Conservation (phyloP, 805 yeast species). For the Dipodascopsis tothii region DNA sequence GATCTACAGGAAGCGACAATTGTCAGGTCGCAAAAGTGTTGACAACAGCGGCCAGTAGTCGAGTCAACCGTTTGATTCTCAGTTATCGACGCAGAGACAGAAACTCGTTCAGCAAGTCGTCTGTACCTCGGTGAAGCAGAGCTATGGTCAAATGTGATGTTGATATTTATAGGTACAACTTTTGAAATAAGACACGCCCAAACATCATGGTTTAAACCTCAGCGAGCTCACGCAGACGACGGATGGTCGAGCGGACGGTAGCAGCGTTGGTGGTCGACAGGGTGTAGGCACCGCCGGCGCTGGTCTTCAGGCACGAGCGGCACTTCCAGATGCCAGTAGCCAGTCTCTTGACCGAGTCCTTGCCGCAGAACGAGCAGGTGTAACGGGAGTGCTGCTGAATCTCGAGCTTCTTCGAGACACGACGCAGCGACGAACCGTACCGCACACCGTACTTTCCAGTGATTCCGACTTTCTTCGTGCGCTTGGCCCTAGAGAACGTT, state of each 20-base stretch:
- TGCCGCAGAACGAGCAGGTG: constrained; percentile 99
- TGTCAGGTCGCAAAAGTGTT: too few relatives aligned
- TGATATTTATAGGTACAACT: too few relatives aligned
- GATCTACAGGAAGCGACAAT: too few relatives aligned
- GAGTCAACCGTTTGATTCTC: too few relatives aligned
- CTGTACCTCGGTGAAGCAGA: constrained; percentile 2
- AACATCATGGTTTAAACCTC: constrained; percentile 80
- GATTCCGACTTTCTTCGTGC: constrained; percentile 99
- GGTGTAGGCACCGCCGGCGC: constrained; percentile 99
- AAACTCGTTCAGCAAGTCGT: constrained; percentile 3
- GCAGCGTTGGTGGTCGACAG: constrained; percentile 99
- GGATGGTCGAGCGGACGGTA: constrained; percentile 99
- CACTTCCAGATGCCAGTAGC: constrained; percentile 99
- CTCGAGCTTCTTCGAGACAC: constrained; percentile 99
- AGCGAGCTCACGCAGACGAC: constrained; percentile 99
- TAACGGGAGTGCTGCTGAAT: constrained; percentile 97
- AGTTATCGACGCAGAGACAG: too few relatives aligned
- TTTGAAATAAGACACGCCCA: too few relatives aligned
- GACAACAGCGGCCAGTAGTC: too few relatives aligned
- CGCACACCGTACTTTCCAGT: constrained; percentile 99
- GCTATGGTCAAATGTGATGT: neutral
- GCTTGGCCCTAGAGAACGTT: constrained; percentile 83
- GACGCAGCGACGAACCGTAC: constrained; percentile 99
- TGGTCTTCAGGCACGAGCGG: constrained; percentile 87
- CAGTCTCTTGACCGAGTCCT: constrained; percentile 94